Evolutionary conservation across 2,329 filamentous ascomycete genomes (phyloP).

Genomic region (Lachnellula willkommii): DNA sequence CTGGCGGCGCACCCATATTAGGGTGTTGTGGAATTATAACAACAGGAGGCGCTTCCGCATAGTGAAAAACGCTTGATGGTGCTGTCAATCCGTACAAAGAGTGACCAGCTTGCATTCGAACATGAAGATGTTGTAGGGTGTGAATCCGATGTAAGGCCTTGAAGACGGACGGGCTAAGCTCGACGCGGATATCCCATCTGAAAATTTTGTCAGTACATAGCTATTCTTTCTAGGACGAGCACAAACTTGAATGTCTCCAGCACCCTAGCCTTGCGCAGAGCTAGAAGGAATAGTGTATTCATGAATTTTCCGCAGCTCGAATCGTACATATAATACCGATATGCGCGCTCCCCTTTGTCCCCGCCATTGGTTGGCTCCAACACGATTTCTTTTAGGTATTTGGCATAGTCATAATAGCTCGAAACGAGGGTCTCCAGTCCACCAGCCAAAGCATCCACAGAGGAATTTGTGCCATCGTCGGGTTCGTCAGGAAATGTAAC

Average conservation of each 20-base stretch:
- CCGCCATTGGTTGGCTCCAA: conserved; percentile 52
- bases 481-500: conserved; percentile 55
- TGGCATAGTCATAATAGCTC: conserved; percentile 59
- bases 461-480: conserved; percentile 45
- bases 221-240: not conserved
- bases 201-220: not conserved
- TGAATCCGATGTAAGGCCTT: conserved; percentile 49
- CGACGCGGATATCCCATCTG: conserved; percentile 61
- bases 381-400: conserved; percentile 50
- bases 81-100: conserved; percentile 50
- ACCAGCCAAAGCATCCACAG: conserved; percentile 52
- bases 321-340: conserved; percentile 49
- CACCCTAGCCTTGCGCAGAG: conserved; percentile 48
- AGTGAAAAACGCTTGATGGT: conserved; percentile 31
- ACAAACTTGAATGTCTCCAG: conserved; percentile 53
- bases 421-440: conserved; percentile 57
- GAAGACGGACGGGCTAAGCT: conserved; percentile 55
- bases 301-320: conserved; percentile 58
- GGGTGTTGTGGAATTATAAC: conserved; percentile 2
- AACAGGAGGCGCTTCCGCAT: conserved; percentile 4
- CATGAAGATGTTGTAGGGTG: conserved; percentile 48
- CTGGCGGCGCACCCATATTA: conserved; percentile 1
- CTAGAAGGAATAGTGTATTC: conserved; percentile 54
- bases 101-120: conserved; percentile 53
- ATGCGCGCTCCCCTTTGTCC: conserved; percentile 47